Evolutionary conservation across 139 green algal genomes (phyloP), one percentile per base, ranked within the genome.

Genomic region (Volvox africanus): DNA sequence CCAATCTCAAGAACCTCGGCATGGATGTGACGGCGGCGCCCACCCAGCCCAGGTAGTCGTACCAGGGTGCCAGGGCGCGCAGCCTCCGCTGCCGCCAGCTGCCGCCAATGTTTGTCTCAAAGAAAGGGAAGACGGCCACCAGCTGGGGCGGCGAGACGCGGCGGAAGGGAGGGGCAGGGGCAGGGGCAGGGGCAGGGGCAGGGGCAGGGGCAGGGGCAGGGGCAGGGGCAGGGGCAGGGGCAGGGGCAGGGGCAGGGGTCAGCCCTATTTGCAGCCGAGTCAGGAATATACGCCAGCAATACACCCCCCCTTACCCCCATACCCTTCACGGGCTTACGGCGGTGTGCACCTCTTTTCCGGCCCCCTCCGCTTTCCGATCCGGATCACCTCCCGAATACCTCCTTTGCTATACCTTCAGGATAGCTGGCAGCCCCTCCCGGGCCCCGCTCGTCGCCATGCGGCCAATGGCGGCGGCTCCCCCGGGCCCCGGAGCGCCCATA

Each of bases 81-180:
- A 91, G 77, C 21, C 22, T n/a, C 33, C 76, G 87, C 87, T 86
- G 76, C n/a, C 87, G 55, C 21, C 36, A 44, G 73, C 82, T 83
- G 75, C 77, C 37, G 14, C 36, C 12, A 33, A 91, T 67, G 76
- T 86, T 75, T 26, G 76, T 75, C 30, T 86, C 73, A 61, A 91
- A 91, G 77, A 91, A 91, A 6, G 87, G 87, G 18, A 91, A 86
- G 76, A 91, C 73, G 1, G 87, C 87, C 76, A 86, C 76, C 32
- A 91, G 19, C 87, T 91, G 67, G 11, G 13, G 5, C 44, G 44
- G 5, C 44, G 44, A 55, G 44, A 55, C 44, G 44, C 65, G 44
- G 65, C 65, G 65, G 24, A 16, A 28, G 16, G 24, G 65, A 73
- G 55, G 65, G 24, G 21, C 65, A 73, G 24, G 65, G 65, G 65